A percentile compares a stretch with the other conserved stretches of the same genome.
phyloP scores from a whole-genome alignment of 208 protist species.

The Entamoeba histolytica region DNA sequence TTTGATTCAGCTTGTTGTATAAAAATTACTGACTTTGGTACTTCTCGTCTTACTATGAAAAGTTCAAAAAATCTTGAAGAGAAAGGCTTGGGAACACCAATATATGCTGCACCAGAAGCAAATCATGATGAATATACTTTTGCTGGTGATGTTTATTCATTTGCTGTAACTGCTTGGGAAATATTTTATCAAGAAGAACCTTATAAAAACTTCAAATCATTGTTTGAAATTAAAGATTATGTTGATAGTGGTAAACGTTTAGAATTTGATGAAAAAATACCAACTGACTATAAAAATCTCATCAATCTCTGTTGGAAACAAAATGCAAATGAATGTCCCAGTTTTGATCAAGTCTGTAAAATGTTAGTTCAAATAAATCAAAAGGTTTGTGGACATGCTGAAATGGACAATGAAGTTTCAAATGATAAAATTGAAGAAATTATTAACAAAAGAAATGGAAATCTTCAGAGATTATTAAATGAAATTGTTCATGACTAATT shows the following conservation, averaged over 20 bases:
- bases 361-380: neutral
- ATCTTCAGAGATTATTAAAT: no score
- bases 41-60: neutral
- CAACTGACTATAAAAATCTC: neutral
- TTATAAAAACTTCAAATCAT: neutral
- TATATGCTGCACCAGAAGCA: neutral
- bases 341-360: neutral
- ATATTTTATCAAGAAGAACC: neutral
- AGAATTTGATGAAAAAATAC: neutral
- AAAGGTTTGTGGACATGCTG: neutral
- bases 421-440: neutral
- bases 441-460: neutral
- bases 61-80: neutral
- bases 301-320: neutral
- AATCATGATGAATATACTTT: neutral
- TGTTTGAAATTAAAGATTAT: neutral
- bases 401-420: neutral
- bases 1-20: neutral
- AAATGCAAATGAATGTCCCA: neutral
- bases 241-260: neutral
- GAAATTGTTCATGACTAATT: no score
- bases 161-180: neutral
- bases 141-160: neutral
- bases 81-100: neutral
- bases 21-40: neutral